Evolutionary conservation across 2,329 filamentous ascomycete genomes (phyloP).

Genomic region (Colletotrichum tamarilloi): DNA sequence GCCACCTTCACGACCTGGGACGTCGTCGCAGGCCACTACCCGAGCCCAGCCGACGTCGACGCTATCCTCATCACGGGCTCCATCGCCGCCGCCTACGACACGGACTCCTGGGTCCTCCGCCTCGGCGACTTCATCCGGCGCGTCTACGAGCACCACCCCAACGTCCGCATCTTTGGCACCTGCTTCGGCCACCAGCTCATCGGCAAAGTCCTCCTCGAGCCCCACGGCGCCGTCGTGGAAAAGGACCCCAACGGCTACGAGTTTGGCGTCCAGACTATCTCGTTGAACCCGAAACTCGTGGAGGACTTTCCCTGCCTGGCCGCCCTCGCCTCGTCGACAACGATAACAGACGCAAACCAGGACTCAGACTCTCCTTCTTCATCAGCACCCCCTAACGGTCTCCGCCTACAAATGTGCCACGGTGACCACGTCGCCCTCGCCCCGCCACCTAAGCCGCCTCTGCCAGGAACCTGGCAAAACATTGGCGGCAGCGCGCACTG

Average conservation of each 20-base stretch:
- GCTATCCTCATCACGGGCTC: constrained; percentile 47
- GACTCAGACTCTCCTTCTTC: too few relatives aligned
- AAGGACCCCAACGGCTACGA: constrained; percentile 57
- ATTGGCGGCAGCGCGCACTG: constrained; percentile 55
- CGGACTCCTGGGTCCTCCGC: constrained; percentile 56
- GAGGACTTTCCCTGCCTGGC: constrained; percentile 52
- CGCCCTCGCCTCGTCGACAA: too few relatives aligned
- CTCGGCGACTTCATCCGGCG: constrained; percentile 52
- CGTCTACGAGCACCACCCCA: constrained; percentile 42
- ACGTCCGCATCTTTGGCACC: constrained; percentile 52
- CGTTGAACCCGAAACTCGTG: constrained; percentile 52
- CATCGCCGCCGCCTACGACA: constrained; percentile 53
- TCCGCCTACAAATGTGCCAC: constrained; percentile 58
- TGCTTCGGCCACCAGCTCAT: constrained; percentile 63
- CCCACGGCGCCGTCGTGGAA: constrained; percentile 42
- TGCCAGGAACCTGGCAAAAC: constrained; percentile 51
- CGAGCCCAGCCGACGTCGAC: constrained; percentile 42
- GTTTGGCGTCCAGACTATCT: constrained; percentile 54
- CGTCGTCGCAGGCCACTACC: constrained; percentile 44
- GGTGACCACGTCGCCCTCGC: constrained; percentile 51
- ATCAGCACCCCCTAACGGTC: constrained; percentile 22
- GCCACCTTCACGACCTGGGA: constrained; percentile 43
- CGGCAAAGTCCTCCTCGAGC: constrained; percentile 50
- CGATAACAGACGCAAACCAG: too few relatives aligned
- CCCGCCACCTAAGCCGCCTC: constrained; percentile 29